phyloP scores from a whole-genome alignment of 495 filamentous ascomycete species.

The Penicillium longicatenatum region DNA sequence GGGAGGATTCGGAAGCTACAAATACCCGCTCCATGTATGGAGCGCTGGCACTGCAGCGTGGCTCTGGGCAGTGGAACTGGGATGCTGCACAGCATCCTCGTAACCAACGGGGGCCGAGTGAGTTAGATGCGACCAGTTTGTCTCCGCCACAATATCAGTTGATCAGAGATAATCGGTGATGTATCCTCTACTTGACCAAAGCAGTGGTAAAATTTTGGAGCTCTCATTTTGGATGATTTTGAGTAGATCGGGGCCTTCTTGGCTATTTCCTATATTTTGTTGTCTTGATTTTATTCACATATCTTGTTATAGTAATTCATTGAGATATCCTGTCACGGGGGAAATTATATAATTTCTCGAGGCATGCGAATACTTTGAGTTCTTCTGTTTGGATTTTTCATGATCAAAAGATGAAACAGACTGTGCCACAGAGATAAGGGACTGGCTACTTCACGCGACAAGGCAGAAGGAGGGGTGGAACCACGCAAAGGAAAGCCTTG shows the following conservation, averaged over 20 bases:
- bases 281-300: too few relatives aligned
- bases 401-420: too few relatives aligned
- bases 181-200: not conserved
- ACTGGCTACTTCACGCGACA: too few relatives aligned
- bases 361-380: too few relatives aligned
- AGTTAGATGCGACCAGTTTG: slow-evolving; percentile 24
- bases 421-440: too few relatives aligned
- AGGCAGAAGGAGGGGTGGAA: too few relatives aligned
- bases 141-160: not conserved
- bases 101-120: slow-evolving; percentile 19
- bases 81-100: slow-evolving; percentile 18
- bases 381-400: too few relatives aligned
- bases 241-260: not conserved
- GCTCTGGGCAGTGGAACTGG: slow-evolving; percentile 31
- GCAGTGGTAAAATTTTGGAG: not conserved
- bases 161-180: not conserved
- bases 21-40: not conserved
- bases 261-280: not conserved
- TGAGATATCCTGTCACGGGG: not conserved
- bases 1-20: not conserved
- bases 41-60: slow-evolving; percentile 3
- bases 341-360: too few relatives aligned
- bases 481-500: too few relatives aligned
- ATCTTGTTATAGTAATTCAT: not conserved
- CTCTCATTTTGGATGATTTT: too few relatives aligned